Evolutionary conservation across 202 grass and related monocot species (phyloP).

Genomic region (Cymbopogon flexuosus): DNA sequence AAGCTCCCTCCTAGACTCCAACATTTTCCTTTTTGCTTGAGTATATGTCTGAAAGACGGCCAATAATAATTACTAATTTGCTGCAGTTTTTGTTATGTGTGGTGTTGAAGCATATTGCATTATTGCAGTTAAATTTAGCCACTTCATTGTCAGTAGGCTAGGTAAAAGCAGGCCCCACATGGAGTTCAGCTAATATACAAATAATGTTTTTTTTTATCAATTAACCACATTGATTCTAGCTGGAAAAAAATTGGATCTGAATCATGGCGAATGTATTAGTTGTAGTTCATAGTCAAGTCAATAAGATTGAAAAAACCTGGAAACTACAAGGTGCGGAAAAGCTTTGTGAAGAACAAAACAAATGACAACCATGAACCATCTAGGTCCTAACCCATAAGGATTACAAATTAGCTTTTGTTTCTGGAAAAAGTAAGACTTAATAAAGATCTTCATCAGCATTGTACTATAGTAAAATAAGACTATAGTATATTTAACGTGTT

Average conservation of each 20-base stretch:
- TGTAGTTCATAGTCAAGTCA: neutral
- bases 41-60: constrained; percentile 70
- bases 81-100: neutral
- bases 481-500: too few species aligned
- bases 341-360: neutral
- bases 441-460: neutral
- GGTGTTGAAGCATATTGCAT: neutral
- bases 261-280: neutral
- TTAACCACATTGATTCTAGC: neutral
- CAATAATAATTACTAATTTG: neutral
- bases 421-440: neutral
- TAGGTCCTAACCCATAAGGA: neutral
- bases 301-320: neutral
- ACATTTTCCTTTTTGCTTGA: constrained; percentile 91
- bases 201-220: neutral
- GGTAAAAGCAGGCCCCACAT: neutral
- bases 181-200: constrained; percentile 12
- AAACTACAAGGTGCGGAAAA: neutral
- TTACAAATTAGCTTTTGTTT: neutral
- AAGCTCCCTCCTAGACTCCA: constrained; percentile 80
- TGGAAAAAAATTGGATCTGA: neutral
- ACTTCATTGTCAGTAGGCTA: neutral
- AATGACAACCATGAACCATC: neutral
- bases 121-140: constrained; percentile 2
- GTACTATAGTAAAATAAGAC: neutral